Conservation (phyloP, 2,329 filamentous ascomycete species). For the Sporothrix variecibatus region DNA sequence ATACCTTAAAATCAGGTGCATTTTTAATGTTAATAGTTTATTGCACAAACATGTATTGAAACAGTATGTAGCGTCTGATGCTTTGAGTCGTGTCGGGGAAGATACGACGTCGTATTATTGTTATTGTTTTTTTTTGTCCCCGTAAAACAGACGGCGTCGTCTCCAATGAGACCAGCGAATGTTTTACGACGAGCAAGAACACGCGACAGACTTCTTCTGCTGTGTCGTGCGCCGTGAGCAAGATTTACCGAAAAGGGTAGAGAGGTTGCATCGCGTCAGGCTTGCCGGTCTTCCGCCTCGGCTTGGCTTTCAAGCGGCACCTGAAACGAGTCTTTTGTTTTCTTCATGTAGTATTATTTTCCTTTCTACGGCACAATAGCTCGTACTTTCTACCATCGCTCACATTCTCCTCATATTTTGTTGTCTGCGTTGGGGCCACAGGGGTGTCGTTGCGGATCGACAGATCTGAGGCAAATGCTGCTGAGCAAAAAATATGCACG, state of each 20-base stretch:
- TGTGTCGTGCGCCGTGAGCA: neutral
- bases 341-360: neutral
- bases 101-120: too few species aligned
- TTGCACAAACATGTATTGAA: neutral
- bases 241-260: neutral
- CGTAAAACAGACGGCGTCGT: neutral
- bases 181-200: neutral
- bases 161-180: neutral
- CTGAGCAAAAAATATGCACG: neutral
- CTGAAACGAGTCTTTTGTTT: constrained; percentile 1
- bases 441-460: constrained; percentile 5
- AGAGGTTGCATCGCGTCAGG: neutral
- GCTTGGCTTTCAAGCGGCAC: constrained; percentile 4
- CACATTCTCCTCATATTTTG: neutral
- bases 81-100: neutral
- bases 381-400: too few species aligned
- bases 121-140: neutral
- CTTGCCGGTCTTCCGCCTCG: neutral
- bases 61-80: neutral
- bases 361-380: too few species aligned
- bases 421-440: neutral
- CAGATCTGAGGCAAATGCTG: constrained; percentile 11
- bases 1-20: neutral
- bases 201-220: neutral
- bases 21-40: neutral